Base-by-base conservation (phyloP, 371 early-diverging fungal genomes). In the Mucor piriformis region DNA sequence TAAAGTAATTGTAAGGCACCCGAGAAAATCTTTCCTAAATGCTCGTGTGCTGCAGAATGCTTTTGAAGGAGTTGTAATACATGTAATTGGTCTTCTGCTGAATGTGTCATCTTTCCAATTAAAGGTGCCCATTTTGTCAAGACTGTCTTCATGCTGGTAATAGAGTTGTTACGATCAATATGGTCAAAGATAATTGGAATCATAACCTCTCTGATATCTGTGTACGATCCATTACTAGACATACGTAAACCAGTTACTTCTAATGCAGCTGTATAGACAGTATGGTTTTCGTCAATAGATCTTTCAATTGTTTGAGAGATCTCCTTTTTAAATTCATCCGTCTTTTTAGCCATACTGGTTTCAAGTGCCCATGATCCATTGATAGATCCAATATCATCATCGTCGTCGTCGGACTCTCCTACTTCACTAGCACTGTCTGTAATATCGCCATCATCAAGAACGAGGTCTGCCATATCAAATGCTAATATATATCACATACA, bases 211-310 rank as follows among this genome's bases (percentile, higher is more conserved):
- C 96, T 82, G 61, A 96, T 82, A 69, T 92, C 89, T 20, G 83
- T 79, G 61, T 92, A 94, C 11, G 85, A 86, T 23, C 91, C 88
- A 68, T 96, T 90, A 63, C 85, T 87, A 6, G 95, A 89, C 91
- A 96, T 90, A 61, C 95, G 92, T 58, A 94, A 74, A 7, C 94
- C 88, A 53, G 94, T 95, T 27, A 97, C 81, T 78, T 98, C 97
- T 15, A 95, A 70, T 11, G 85, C 83, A 6, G 95, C 87, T 57
- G 87, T 86, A 23, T 92, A 93, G 10, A 90, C 82, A 1, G 79
- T 68, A 64, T 92, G 93, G 42, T 84, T 77, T 54, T 95, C 93
- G 24, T 74, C 79, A 60, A 95, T 81, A 10, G 94, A 92, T 13
- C 95, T 83, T 24, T 90, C 87, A 50, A 96, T 66, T 0, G 95